Base-by-base conservation (phyloP, 2,329 filamentous ascomycete genomes). In the Aureobasidium leucospermi region DNA sequence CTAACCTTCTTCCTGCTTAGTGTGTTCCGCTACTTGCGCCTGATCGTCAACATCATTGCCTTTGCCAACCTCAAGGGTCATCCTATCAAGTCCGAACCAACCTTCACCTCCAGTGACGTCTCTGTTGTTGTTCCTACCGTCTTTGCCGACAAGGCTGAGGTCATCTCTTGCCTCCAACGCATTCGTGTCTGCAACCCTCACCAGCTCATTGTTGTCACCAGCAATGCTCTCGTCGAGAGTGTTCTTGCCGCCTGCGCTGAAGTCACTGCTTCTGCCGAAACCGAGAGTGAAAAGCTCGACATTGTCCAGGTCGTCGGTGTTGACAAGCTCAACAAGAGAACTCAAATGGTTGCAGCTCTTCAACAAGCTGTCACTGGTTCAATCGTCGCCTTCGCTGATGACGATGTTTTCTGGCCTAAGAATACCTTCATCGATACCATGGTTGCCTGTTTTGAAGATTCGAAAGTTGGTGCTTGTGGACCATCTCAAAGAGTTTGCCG, bases 401-500 rank as follows among this genome's bases (percentile, higher is more conserved):
- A 73, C 56, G 70, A 73, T 58, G 71, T 73, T 36, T 67, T 71
- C 58, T 73, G 70, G 68, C 67, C 67, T 1, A 46, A 51, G 6
- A 16, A 46, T 6, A 45, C 60, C 13, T 72, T 70, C 61, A 67
- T 70, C 15, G 55, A 65, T n/a, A 64, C 67, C 49, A 64, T 73
- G 45, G 61, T 73, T 16, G 69, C 70, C 10, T 65, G 69, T 49
- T 77, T 79, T 63, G 74, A 76, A 48, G 71, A 84, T 34, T 58
- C 64, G 1, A 59, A 63, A 0, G 78, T 85, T 1, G 83, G 81
- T 1, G 72, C 79, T 7, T 83, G 84, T 0, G 82, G 78, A 0
- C 83, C 82, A 6, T 79, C 78, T 65, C 85, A 86, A 69, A 74
- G 75, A 0, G 81, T 82, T 6, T 70, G 72, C 6, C 76, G 80